These are phyloP conservation scores for Cladosporium sp. DNA, from an alignment of 2,329 filamentous ascomycete species.

Conservation along the genomic window DNA sequence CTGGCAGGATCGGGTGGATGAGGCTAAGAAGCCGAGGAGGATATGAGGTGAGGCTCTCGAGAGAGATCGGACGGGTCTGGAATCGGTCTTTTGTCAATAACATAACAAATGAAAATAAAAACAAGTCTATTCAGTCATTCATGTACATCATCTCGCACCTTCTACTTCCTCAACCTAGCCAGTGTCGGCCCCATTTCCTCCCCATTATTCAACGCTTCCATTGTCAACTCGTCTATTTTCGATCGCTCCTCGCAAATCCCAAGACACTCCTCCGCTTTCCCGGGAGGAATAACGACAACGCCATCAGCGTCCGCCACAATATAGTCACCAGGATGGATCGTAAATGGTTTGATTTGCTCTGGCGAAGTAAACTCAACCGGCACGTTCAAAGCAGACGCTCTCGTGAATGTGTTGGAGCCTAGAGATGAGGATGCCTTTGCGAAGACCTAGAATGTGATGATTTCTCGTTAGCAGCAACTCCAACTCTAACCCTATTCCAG, in stretches of 20 bases:
- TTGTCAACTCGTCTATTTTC: constrained; percentile 34
- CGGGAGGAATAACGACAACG: constrained; percentile 23
- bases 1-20: not conserved
- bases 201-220: constrained; percentile 27
- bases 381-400: constrained; percentile 32
- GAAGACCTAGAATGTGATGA: constrained; percentile 31
- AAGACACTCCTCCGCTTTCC: constrained; percentile 29
- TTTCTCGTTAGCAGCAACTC: too few relatives aligned
- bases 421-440: constrained; percentile 30
- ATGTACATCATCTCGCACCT: not conserved
- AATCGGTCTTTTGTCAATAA: too few relatives aligned
- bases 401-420: constrained; percentile 33
- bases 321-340: constrained; percentile 33
- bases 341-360: constrained; percentile 15
- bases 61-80: too few relatives aligned
- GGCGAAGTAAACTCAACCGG: constrained; percentile 28
- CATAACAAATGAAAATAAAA: not conserved
- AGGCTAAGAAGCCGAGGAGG: not conserved
- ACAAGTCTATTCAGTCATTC: not conserved
- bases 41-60: not conserved
- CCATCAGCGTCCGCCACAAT: constrained; percentile 34
- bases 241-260: constrained; percentile 31
- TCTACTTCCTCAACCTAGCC: constrained; percentile 31
- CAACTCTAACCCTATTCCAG: too few relatives aligned
- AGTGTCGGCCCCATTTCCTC: constrained; percentile 34